Base-by-base conservation (phyloP, 495 filamentous ascomycete genomes). In the Trichoderma asperelloides region DNA sequence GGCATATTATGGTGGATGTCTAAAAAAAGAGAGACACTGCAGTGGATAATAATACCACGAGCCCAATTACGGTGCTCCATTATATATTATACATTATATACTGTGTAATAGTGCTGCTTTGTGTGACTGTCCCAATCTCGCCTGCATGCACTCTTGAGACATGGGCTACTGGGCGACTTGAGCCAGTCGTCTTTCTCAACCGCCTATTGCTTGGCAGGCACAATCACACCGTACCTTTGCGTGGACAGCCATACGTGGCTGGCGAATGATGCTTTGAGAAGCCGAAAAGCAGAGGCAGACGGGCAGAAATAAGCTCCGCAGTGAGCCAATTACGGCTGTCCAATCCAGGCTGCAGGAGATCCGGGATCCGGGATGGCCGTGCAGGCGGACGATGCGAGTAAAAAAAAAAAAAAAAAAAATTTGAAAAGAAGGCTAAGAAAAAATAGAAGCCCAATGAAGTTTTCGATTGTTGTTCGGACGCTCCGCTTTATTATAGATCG, bases 181-280 rank as follows among this genome's bases (percentile, higher is more conserved):
- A 21, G 18, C 47, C 47, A 51, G n/a, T 18, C 18, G 41, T 45
- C 41, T 45, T 45, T 30, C n/a, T 25, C 55, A 60, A 21, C 55
- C 16, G 55, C 21, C 47, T 21, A 30, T 47, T 47, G 33, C 55
- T 60, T 60, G 55, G 55, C 55, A 60, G 55, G 55, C 55, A 60
- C 55, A 60, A 55, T 27, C 25, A 60, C 25, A 28, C 23, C 55
- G 25, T 28, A 60, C 21, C 3, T 23, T 55, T 11, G 21, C 3
- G n/a, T 25, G 23, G 18, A 21, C 55, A 60, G 8, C 11, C 27
- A 9, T 60, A 45, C 33, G 41, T 45, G 41, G 41, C 41, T 45
- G 41, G 41, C 41, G 41, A 45, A 45, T 45, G 11, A 45, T 18
- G 6, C 41, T 45, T 45, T 12, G 11, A 45, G 41, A 45, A 45